Evolutionary conservation across 257 asterid species (phyloP), one percentile per base, ranked within the genome.

Genomic region (Coffea eugenioides): DNA sequence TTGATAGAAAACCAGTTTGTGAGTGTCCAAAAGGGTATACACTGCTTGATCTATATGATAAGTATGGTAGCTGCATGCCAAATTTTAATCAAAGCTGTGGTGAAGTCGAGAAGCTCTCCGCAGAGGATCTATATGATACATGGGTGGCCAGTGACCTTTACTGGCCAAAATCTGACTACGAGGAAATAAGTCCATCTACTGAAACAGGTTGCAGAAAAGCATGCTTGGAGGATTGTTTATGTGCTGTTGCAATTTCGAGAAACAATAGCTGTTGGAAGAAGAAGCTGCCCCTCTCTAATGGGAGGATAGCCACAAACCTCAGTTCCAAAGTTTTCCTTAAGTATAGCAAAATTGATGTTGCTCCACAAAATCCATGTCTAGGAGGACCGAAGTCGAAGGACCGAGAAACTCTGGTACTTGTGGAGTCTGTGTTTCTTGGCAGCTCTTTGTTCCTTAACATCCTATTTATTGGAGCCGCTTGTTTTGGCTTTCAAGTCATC

Each of bases 161-260:
- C 61, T 88, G 88, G 89, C 88, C 87, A 1, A 0, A 0, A 0
- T 46, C 82, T 4, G 83, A 88, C 14, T 81, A 77, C 21, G 69
- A 72, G 13, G 2, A 8, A 18, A 73, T 79, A 18, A 21, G 3
- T 0, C 65, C 69, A 2, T 83, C 82, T 0, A 51, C 31, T 13
- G 84, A 83, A 81, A 81, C 81, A 0, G 77, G 77, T 57, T 89
- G 93, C 64, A 34, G 73, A 51, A 57, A 64, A 65, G 31, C 61
- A n/a, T 90, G 92, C 74, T 83, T 88, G 59, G 54, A 41, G 34
- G 94, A 90, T 80, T 88, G 92, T 52, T 77, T 83, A 2, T 90
- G 92, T 79, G 91, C 81, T 69, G 88, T 67, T 75, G 89, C 88
- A 6, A 25, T 80, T 18, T 83, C 27, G 51, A 39, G 81, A 51